Evolutionary conservation across 441 rosid species (phyloP).

Genomic region (Gossypium aridum): DNA sequence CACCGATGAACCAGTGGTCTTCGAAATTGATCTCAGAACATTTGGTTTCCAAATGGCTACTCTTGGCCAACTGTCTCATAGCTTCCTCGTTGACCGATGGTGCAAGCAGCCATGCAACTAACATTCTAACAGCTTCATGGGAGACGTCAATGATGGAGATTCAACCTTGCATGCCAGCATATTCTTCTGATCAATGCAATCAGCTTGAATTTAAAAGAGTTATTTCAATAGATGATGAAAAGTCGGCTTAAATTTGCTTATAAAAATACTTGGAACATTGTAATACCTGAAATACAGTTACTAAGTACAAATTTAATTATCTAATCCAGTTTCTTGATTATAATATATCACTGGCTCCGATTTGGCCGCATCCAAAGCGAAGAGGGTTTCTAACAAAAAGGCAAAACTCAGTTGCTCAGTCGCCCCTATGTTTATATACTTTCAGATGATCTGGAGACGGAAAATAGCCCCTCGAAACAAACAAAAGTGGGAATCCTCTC

Average conservation of each 20-base stretch:
- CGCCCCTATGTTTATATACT: background rate
- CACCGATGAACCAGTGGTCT: too few relatives aligned
- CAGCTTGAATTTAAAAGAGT: slow-evolving; percentile 2
- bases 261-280: too few relatives aligned
- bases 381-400: too few relatives aligned
- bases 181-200: background rate
- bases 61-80: too few relatives aligned
- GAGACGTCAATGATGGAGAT: background rate
- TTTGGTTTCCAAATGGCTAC: too few relatives aligned
- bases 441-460: background rate
- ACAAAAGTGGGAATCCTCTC: background rate
- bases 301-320: background rate
- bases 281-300: background rate
- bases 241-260: background rate
- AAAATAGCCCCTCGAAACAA: background rate
- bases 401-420: background rate
- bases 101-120: too few relatives aligned
- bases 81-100: too few relatives aligned
- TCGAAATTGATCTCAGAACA: too few relatives aligned
- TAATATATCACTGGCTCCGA: background rate
- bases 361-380: too few relatives aligned
- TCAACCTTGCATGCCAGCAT: slow-evolving; percentile 6
- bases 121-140: background rate
- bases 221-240: slow-evolving; percentile 30
- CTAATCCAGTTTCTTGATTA: background rate